A percentile compares a stretch with the other conserved stretches of the same genome.
Evolutionary conservation across 2,329 filamentous ascomycete species (phyloP).

Genomic region (Alternaria sp.): DNA sequence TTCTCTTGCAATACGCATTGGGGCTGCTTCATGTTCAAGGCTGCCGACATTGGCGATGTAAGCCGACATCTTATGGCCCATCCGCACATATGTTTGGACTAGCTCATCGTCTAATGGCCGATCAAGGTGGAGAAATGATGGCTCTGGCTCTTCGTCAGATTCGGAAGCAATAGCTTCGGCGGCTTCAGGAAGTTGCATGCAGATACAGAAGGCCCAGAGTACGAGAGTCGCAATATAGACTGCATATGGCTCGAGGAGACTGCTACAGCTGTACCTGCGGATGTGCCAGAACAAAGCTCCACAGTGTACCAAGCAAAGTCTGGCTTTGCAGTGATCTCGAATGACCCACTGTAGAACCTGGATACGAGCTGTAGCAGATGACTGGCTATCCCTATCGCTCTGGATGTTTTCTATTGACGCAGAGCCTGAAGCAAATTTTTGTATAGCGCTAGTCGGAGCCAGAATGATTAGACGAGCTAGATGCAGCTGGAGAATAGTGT

Average conservation of each 20-base stretch:
- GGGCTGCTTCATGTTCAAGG: constrained; percentile 45
- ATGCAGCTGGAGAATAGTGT: constrained; percentile 65
- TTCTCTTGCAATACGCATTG: constrained; percentile 14
- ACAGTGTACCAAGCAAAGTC: constrained; percentile 64
- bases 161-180: constrained; percentile 11
- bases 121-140: constrained; percentile 62
- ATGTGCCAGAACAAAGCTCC: constrained; percentile 63
- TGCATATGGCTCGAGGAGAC: constrained; percentile 58
- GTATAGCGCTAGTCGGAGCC: constrained; percentile 58
- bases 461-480: constrained; percentile 62
- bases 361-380: constrained; percentile 7
- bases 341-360: constrained; percentile 59
- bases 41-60: constrained; percentile 64
- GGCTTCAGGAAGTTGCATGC: constrained; percentile 16
- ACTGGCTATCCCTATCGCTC: not conserved
- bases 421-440: constrained; percentile 50
- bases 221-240: constrained; percentile 58
- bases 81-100: constrained; percentile 57
- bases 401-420: constrained; percentile 11
- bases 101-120: constrained; percentile 66
- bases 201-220: constrained; percentile 58
- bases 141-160: constrained; percentile 33
- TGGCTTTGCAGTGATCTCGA: constrained; percentile 64
- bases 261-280: constrained; percentile 57
- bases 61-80: constrained; percentile 60